Percentiles rank a stretch among this genome's conserved stretches.
These are phyloP conservation scores for Candida sonorensis DNA, from an alignment of 805 yeast species.

Conservation along the genomic window DNA sequence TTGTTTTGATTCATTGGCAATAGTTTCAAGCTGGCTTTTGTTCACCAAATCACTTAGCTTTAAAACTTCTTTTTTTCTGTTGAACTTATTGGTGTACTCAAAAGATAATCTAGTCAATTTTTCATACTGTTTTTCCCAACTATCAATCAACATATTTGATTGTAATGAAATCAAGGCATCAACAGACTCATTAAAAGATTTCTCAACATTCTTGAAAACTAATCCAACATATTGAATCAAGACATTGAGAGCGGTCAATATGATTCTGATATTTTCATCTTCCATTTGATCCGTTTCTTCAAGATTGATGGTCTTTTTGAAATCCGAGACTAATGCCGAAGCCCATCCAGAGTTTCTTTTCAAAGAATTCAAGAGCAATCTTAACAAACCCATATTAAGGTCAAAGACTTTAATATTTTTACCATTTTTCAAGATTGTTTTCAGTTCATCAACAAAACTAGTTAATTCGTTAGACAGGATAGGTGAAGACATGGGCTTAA, in stretches of 20 bases:
- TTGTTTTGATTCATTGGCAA: constrained; percentile 26
- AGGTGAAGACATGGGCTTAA: constrained; percentile 30
- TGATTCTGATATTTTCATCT: constrained; percentile 33
- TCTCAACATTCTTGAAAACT: constrained; percentile 35
- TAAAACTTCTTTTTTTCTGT: constrained; percentile 9
- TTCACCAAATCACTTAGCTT: constrained; percentile 30
- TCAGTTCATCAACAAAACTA: constrained; percentile 13
- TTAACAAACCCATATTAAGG: constrained; percentile 29
- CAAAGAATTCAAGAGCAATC: constrained; percentile 30
- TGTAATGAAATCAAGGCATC: constrained; percentile 30
- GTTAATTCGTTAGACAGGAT: constrained; percentile 17
- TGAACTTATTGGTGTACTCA: constrained; percentile 12
- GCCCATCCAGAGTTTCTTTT: constrained; percentile 34
- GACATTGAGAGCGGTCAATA: constrained; percentile 43
- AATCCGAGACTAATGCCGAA: constrained; percentile 29
- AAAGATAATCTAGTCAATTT: constrained; percentile 22
- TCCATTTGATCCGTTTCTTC: constrained; percentile 15
- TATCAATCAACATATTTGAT: constrained; percentile 35
- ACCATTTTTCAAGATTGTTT: constrained; percentile 8
- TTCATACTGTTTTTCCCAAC: constrained; percentile 32
- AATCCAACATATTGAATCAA: constrained; percentile 45
- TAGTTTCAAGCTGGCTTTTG: constrained; percentile 20
- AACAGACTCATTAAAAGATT: constrained; percentile 30
- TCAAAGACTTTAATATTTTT: constrained; percentile 20
- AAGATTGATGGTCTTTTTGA: constrained; percentile 21